Evolutionary conservation across 169 alveolate species (phyloP).

Genomic region (Eimeria brunetti): DNA sequence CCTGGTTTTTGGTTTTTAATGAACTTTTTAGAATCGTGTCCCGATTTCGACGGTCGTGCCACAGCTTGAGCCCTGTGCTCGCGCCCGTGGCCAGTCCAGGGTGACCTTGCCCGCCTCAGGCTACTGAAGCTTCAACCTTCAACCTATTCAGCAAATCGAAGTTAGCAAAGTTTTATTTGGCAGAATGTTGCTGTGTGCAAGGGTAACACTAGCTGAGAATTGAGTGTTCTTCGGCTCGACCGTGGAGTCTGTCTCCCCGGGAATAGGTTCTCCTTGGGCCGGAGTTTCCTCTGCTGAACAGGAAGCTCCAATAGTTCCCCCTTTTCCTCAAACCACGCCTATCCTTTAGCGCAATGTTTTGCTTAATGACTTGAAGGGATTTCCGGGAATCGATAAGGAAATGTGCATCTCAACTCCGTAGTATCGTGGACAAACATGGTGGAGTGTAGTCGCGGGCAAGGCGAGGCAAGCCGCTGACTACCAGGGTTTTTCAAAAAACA

Average conservation of each 20-base stretch:
- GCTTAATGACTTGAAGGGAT: neutral
- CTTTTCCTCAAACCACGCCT: neutral
- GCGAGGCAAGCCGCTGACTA: neutral
- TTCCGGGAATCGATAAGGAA: neutral
- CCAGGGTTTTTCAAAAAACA: neutral
- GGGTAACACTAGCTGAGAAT: neutral
- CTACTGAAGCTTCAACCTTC: neutral
- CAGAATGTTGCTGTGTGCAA: neutral
- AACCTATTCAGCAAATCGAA: neutral
- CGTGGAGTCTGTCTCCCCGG: slow-evolving; percentile 27
- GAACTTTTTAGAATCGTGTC: neutral
- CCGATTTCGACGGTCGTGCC: neutral
- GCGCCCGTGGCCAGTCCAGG: neutral
- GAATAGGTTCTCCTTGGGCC: neutral
- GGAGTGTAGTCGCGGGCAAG: neutral
- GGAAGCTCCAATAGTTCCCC: neutral
- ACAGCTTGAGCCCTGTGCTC: slow-evolving; percentile 32
- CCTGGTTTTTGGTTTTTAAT: neutral
- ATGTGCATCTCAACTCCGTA: neutral
- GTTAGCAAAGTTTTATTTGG: neutral
- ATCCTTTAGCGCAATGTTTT: neutral
- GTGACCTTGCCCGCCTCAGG: slow-evolving; percentile 31
- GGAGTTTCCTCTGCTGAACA: neutral
- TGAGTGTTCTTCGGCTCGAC: neutral
- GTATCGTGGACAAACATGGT: neutral